Evolutionary conservation across 352 stramenopile genomes (phyloP), one percentile per base, ranked within the genome.

Genomic region (Pythium vanterpoolii): DNA sequence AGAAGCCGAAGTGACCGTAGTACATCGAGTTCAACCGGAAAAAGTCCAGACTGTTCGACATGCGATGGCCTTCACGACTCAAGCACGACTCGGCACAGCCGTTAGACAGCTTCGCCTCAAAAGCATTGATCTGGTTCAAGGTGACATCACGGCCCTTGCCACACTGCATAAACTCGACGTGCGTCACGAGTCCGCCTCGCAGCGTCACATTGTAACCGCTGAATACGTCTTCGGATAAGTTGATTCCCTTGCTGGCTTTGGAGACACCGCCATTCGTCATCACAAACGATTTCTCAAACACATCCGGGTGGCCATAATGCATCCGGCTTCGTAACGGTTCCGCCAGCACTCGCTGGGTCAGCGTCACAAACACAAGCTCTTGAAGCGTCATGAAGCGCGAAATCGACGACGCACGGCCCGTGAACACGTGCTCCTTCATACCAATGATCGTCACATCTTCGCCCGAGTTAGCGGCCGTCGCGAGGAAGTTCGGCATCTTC

Each of bases 351-450:
- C 87, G 82, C 60, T 95, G 83, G 23, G 80, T 92, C 53, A 95
- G 64, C 80, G 78, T 93, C 31, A 95, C 86, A 43, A 96, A 96
- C 52, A 93, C 83, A 24, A 95, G 65, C 54, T 95, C 87, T 53
- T 96, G 85, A 14, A 93, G 73, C 23, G 85, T 91, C 85, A 96
- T 96, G 53, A 96, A 96, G 49, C 81, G 83, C 8, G 87, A 84
- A 39, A 95, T 54, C 43, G 83, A 93, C 28, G 86, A 95, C 38
- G 83, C 87, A 44, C 85, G 82, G 24, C 85, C 83, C 11, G 87
- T 96, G 66, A 96, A 96, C 60, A 96, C 89, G 62, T 96, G 84
- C 49, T 96, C 86, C 63, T 92, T 91, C 80, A 96, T 93, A 47
- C 86, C 86, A 36, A 95, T 93, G 56, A 96, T 90, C 10, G 82